Percentiles rank a stretch among this genome's conserved stretches.
Evolutionary conservation across 2,329 filamentous ascomycete genomes (phyloP).

Genomic region (Ustulina deusta): DNA sequence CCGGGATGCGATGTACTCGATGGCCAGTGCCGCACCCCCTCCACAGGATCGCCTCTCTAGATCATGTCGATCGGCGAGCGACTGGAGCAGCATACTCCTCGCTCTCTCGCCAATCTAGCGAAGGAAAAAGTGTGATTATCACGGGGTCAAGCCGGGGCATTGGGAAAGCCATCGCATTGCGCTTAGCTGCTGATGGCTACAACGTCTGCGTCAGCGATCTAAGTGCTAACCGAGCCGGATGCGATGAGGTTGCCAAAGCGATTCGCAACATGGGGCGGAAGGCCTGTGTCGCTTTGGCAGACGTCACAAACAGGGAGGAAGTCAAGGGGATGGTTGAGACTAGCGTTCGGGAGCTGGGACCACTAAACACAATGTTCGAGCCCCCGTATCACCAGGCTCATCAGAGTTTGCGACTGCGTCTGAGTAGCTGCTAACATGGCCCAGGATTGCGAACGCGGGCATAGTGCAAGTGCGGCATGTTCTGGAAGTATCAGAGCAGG

Average conservation of each 20-base stretch:
- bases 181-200: conserved; percentile 74
- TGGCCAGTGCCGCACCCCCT: not conserved
- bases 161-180: conserved; percentile 71
- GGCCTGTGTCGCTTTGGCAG: conserved; percentile 67
- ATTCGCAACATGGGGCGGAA: conserved; percentile 65
- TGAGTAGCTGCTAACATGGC: not conserved
- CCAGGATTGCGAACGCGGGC: conserved; percentile 71
- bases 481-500: conserved; percentile 67
- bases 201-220: conserved; percentile 75
- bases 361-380: conserved; percentile 56
- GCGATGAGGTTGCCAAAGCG: conserved; percentile 65
- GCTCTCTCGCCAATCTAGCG: conserved; percentile 34
- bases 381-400: not conserved
- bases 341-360: conserved; percentile 65
- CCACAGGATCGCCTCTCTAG: not conserved
- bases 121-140: conserved; percentile 46
- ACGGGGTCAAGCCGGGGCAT: conserved; percentile 55
- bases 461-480: conserved; percentile 68
- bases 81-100: conserved; percentile 39
- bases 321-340: conserved; percentile 64
- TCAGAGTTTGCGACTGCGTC: not conserved
- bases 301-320: conserved; percentile 68
- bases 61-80: not conserved
- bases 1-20: not conserved
- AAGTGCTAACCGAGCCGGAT: conserved; percentile 61